Evolutionary conservation across 257 asterid species (phyloP).

Genomic region (Plantago ovata): DNA sequence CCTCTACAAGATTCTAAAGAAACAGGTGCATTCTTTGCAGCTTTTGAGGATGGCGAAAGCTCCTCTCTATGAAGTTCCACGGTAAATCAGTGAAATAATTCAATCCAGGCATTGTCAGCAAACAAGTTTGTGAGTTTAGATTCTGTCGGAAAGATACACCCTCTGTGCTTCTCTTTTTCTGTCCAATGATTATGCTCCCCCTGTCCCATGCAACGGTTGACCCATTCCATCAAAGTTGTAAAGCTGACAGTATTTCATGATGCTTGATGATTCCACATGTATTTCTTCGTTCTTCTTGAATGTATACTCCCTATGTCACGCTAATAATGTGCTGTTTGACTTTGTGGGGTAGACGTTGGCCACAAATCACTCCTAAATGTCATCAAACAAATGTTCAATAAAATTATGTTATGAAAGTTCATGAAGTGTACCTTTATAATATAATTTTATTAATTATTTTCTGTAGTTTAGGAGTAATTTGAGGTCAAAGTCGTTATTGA

Average conservation of each 20-base stretch:
- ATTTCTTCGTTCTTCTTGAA: no score
- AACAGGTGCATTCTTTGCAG: conserved; percentile 45
- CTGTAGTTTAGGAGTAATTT: no score
- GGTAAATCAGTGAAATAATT: conserved; percentile 53
- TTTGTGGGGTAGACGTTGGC: no score
- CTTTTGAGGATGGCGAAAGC: conserved; percentile 42
- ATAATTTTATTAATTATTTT: no score
- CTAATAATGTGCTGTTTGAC: no score
- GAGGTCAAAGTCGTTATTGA: no score
- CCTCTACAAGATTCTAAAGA: conserved; percentile 63
- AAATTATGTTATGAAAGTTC: no score
- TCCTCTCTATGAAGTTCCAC: conserved; percentile 28
- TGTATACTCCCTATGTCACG: no score
- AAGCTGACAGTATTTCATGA: conserved; percentile 63
- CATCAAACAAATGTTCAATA: no score
- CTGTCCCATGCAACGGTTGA: conserved; percentile 39
- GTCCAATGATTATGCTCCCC: conserved; percentile 41
- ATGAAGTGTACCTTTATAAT: no score
- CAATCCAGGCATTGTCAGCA: conserved; percentile 56
- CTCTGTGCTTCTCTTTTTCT: conserved; percentile 43
- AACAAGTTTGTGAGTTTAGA: conserved; percentile 60
- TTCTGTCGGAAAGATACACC: conserved; percentile 63
- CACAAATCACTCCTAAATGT: no score
- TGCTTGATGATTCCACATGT: conserved; percentile 50
- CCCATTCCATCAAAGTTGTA: conserved; percentile 48